Conservation (phyloP, 2,329 filamentous ascomycete species). For the Paecilomyces niveus region DNA sequence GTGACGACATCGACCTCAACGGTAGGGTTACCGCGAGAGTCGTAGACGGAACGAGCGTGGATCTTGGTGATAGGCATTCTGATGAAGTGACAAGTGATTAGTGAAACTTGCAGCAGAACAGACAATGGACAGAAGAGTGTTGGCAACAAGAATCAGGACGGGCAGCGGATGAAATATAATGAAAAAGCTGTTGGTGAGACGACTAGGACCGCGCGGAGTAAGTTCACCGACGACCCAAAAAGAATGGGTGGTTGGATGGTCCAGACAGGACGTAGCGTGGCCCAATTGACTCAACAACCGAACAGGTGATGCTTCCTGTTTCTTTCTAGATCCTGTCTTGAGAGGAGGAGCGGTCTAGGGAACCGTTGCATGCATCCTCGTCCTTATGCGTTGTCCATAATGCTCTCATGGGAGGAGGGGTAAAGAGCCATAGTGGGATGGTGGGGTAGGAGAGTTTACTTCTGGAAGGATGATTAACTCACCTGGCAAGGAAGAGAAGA, state of each 20-base stretch:
- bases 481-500: constrained; percentile 8
- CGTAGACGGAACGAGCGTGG: constrained; percentile 92
- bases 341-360: background rate
- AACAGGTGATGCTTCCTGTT: background rate
- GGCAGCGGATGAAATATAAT: constrained; percentile 10
- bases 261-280: constrained; percentile 12
- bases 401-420: background rate
- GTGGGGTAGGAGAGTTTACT: constrained; percentile 2
- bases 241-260: constrained; percentile 12
- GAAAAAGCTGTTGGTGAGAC: constrained; percentile 14
- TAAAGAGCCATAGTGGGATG: constrained; percentile 3
- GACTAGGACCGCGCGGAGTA: constrained; percentile 21
- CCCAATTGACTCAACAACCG: constrained; percentile 3
- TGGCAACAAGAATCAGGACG: constrained; percentile 3
- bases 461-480: constrained; percentile 6
- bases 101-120: constrained; percentile 15
- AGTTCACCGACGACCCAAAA: constrained; percentile 37
- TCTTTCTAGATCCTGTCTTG: background rate
- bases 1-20: constrained; percentile 97
- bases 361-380: background rate
- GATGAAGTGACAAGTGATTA: constrained; percentile 19
- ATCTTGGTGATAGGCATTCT: constrained; percentile 88
- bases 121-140: constrained; percentile 2
- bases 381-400: background rate
- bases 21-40: constrained; percentile 97